Evolutionary conservation across 2,329 filamentous ascomycete species (phyloP).

Genomic region (Thelonectria discophora): DNA sequence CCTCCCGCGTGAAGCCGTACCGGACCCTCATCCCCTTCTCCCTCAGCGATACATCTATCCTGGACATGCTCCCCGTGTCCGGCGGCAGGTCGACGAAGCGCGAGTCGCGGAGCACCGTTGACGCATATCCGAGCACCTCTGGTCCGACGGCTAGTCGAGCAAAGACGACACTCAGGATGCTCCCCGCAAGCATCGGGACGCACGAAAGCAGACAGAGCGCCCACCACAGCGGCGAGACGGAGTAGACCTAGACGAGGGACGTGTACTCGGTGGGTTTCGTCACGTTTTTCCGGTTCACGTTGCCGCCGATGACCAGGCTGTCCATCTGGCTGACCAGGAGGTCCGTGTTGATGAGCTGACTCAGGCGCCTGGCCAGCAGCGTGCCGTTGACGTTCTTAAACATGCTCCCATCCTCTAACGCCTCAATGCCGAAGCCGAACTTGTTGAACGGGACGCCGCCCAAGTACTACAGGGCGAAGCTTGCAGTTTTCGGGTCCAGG

Average conservation of each 20-base stretch:
- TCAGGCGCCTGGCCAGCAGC: slow-evolving; percentile 10
- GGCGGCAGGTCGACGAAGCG: not conserved
- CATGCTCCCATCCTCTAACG: too few relatives aligned
- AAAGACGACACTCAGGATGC: slow-evolving; percentile 19
- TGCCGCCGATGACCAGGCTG: not conserved
- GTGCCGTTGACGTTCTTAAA: not conserved
- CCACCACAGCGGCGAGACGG: slow-evolving; percentile 4
- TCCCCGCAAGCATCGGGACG: not conserved
- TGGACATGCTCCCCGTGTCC: not conserved
- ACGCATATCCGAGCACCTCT: slow-evolving; percentile 30
- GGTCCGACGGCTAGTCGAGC: slow-evolving; percentile 28
- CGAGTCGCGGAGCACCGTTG: slow-evolving; percentile 26
- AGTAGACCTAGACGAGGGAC: not conserved
- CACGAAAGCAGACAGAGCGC: slow-evolving; percentile 1
- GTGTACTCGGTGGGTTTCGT: not conserved
- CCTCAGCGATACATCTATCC: not conserved
- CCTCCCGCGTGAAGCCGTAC: not conserved
- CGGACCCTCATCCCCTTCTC: not conserved
- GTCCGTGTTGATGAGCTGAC: slow-evolving; percentile 28
- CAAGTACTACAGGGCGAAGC: too few relatives aligned
- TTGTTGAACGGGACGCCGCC: too few relatives aligned
- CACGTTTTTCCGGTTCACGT: too few relatives aligned
- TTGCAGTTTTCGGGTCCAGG: too few relatives aligned
- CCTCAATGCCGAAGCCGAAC: too few relatives aligned
- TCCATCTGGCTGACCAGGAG: slow-evolving; percentile 15